Evolutionary conservation across 805 yeast species (phyloP).

Genomic region (Wickerhamomyces kurtzmanii): DNA sequence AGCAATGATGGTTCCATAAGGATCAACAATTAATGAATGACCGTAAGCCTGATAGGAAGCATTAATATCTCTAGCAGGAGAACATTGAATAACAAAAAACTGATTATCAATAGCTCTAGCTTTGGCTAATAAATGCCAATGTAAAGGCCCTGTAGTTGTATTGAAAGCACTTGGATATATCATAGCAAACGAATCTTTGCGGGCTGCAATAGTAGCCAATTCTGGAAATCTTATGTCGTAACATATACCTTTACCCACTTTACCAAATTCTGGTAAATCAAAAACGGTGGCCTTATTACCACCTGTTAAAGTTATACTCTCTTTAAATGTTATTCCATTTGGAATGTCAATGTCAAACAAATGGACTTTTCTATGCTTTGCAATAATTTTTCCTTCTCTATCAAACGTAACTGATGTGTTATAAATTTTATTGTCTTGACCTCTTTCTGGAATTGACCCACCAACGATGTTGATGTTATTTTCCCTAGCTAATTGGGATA

Average conservation of each 20-base stretch:
- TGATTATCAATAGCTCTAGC: conserved; percentile 74
- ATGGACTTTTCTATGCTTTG: conserved; percentile 86
- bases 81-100: conserved; percentile 64
- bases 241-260: conserved; percentile 79
- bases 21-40: conserved; percentile 58
- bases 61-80: conserved; percentile 77
- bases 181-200: conserved; percentile 63
- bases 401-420: conserved; percentile 72
- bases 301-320: conserved; percentile 65
- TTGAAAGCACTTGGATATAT: conserved; percentile 82
- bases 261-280: conserved; percentile 25
- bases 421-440: conserved; percentile 45
- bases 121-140: conserved; percentile 71
- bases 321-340: conserved; percentile 84
- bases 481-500: conserved; percentile 59
- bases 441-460: conserved; percentile 83
- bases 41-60: conserved; percentile 55
- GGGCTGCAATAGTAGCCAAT: conserved; percentile 61
- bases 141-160: conserved; percentile 80
- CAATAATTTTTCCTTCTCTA: conserved; percentile 72
- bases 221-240: conserved; percentile 82
- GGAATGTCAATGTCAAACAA: conserved; percentile 92
- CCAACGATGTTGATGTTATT: conserved; percentile 65
- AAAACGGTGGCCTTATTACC: conserved; percentile 75
- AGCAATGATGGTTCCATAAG: conserved; percentile 50